Conservation (phyloP, 805 yeast genomes). For the Starmerella khaoyaiensis region DNA sequence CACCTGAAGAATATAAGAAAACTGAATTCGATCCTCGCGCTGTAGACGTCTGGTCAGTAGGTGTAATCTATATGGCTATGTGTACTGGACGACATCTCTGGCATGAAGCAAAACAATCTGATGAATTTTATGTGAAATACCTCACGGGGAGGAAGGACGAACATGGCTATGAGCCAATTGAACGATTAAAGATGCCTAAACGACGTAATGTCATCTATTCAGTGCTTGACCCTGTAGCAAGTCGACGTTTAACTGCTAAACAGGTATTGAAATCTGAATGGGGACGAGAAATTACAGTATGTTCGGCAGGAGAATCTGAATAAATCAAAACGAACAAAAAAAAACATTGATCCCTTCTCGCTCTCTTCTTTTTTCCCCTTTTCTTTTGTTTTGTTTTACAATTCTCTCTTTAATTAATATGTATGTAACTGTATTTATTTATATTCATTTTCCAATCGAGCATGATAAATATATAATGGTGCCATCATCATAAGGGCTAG, state of each 20-base stretch:
- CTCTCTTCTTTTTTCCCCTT: no score
- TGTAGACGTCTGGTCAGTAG: conserved; percentile 82
- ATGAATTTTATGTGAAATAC: conserved; percentile 66
- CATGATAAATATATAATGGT: neutral
- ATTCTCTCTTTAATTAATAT: no score
- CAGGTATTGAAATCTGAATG: conserved; percentile 86
- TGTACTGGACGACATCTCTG: conserved; percentile 86
- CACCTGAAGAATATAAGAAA: conserved; percentile 67
- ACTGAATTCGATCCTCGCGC: conserved; percentile 56
- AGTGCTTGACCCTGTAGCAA: conserved; percentile 78
- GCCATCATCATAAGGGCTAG: conserved; percentile 2
- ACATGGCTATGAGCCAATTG: conserved; percentile 85
- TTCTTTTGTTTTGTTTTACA: no score
- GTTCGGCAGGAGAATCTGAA: conserved; percentile 49
- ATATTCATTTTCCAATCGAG: neutral
- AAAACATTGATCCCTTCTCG: no score
- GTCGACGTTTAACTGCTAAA: conserved; percentile 69
- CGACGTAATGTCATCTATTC: conserved; percentile 89
- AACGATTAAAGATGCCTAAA: conserved; percentile 64
- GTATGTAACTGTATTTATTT: neutral
- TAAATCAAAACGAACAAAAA: no score
- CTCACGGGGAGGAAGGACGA: conserved; percentile 64
- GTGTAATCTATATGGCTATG: conserved; percentile 64
- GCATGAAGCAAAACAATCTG: conserved; percentile 63
- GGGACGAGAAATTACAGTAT: conserved; percentile 77